Percentiles rank a stretch among this genome's conserved stretches.
These are phyloP conservation scores for Trichoderma endophyticum DNA, from an alignment of 2,329 filamentous ascomycete species.

Conservation along the genomic window DNA sequence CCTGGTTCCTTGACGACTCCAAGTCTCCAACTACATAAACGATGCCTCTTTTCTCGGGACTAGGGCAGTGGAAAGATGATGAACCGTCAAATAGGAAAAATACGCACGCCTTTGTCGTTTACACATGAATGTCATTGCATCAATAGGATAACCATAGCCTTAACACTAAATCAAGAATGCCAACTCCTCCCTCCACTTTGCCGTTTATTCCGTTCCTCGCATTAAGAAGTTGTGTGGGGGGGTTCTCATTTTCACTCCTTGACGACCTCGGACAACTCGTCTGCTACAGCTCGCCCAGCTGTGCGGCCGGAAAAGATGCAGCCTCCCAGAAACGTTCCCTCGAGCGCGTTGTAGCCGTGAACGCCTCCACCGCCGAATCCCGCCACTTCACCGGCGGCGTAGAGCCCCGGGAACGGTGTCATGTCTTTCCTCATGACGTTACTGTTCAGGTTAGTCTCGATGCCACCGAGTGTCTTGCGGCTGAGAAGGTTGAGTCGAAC, in stretches of 20 bases:
- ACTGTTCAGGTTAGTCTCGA: slow-evolving; percentile 57
- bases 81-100: background rate
- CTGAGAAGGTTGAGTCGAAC: slow-evolving; percentile 60
- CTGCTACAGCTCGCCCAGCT: slow-evolving; percentile 53
- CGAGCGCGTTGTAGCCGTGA: slow-evolving; percentile 60
- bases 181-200: slow-evolving; percentile 7
- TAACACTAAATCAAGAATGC: slow-evolving; percentile 8
- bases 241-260: background rate
- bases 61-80: background rate
- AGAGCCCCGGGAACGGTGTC: slow-evolving; percentile 50
- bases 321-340: slow-evolving; percentile 60
- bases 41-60: background rate
- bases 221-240: background rate
- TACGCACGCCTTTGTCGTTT: background rate
- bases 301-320: slow-evolving; percentile 61
- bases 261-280: slow-evolving; percentile 34
- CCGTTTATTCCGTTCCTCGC: background rate
- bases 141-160: slow-evolving; percentile 4
- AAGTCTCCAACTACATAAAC: background rate
- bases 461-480: slow-evolving; percentile 57
- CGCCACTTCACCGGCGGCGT: slow-evolving; percentile 58
- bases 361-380: slow-evolving; percentile 62
- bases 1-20: background rate
- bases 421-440: slow-evolving; percentile 53
- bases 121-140: slow-evolving; percentile 1